Base-by-base conservation (phyloP, 2,329 filamentous ascomycete genomes). In the Colletotrichum falcatum region DNA sequence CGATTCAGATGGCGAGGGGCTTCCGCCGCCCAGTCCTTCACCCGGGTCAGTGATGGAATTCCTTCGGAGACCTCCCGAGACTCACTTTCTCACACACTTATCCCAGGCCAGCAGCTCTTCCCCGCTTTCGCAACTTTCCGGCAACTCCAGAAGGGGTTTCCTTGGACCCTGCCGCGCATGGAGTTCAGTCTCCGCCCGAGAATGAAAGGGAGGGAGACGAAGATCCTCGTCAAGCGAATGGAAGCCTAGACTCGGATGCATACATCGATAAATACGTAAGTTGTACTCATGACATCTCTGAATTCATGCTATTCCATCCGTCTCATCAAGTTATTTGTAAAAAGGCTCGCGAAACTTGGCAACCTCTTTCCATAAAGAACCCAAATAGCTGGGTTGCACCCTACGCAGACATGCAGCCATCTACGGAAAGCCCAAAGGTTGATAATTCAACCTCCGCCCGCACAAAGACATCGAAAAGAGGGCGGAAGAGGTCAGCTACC, bases 311-410 rank as follows among this genome's bases (percentile, higher is more conserved):
- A 18, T 49, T 28, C 14, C 23, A 18, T 49, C 12, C 9, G 11
- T 49, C 48, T 49, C 8, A 49, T 18, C 6, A 18, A 49, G 2
- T 28, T 1, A 6, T 8, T 18, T 7, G 2, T 9, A 18, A 3
- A n/a, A n/a, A n/a, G 48, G 0, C 12, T 6, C 5, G 5, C 18
- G 1, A 5, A 5, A 2, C 0, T 18, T 26, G 12, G 14, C 1
- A 6, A 8, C 12, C 14, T 9, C 6, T 2, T 8, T 49, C 14
- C 12, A 49, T 12, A 0, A 6, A 28, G 5, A 7, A 49, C 6
- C 12, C 23, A 28, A n/a, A n/a, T n/a, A n/a, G n/a, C n/a, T n/a
- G n/a, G n/a, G n/a, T n/a, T 28, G 42, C 42, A 44, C 48, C 48
- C 26, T 8, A 3, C 48, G 48, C 48, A 28, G 14, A 49, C 23